Conservation (phyloP, 352 stramenopile genomes). For the Phytophthora fragariaefolia region DNA sequence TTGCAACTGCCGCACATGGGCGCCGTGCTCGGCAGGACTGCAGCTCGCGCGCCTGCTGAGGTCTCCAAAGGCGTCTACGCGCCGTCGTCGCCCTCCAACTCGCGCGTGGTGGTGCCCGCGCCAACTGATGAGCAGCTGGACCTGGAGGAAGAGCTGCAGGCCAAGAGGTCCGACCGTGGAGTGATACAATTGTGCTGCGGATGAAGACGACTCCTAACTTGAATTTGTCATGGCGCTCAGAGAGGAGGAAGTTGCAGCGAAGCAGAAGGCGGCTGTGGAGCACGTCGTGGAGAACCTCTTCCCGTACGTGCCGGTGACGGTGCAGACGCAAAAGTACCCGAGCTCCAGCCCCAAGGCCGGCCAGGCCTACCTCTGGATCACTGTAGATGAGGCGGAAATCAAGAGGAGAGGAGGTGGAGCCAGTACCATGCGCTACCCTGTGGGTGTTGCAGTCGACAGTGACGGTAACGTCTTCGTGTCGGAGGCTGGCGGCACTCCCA, state of each 20-base stretch:
- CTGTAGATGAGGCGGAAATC: slow-evolving; percentile 70
- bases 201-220: neutral
- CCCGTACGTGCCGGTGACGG: slow-evolving; percentile 75
- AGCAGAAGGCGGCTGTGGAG: slow-evolving; percentile 59
- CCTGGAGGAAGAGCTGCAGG: slow-evolving; percentile 61
- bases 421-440: slow-evolving; percentile 66
- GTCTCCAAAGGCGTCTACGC: slow-evolving; percentile 27
- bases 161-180: slow-evolving; percentile 42
- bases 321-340: slow-evolving; percentile 79
- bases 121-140: slow-evolving; percentile 57
- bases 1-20: slow-evolving; percentile 41
- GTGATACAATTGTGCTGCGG: neutral
- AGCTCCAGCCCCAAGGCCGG: slow-evolving; percentile 58
- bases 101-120: slow-evolving; percentile 24
- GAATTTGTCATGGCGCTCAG: slow-evolving; percentile 22
- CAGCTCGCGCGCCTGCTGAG: neutral
- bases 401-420: slow-evolving; percentile 49
- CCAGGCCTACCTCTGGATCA: slow-evolving; percentile 80
- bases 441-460: slow-evolving; percentile 69
- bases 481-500: slow-evolving; percentile 35
- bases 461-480: slow-evolving; percentile 82
- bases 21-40: slow-evolving; percentile 45
- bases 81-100: slow-evolving; percentile 27
- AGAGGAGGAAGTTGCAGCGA: slow-evolving; percentile 50
- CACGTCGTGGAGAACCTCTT: slow-evolving; percentile 85